Conservation (phyloP, 1,284 basidiomycete species). For the Ceratobasidium theobromae region DNA sequence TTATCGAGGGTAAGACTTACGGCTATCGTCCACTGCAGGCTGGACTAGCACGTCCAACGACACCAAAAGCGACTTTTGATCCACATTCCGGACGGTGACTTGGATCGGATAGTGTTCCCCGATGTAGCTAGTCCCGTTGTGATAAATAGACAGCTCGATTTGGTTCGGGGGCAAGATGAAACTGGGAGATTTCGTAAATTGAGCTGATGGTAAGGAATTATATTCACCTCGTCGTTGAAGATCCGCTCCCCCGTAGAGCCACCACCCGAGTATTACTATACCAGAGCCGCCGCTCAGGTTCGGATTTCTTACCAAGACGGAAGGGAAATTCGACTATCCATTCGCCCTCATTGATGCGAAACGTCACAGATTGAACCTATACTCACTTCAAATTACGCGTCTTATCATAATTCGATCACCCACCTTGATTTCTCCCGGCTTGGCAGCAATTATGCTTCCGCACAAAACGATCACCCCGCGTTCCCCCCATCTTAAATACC, state of each 20-base stretch:
- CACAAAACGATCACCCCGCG: slow-evolving; percentile 56
- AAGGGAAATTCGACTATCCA: slow-evolving; percentile 68
- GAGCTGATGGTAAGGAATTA: no score
- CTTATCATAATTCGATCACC: background rate
- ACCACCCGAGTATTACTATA: no score
- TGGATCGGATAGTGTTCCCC: slow-evolving; percentile 73
- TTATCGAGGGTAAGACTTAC: slow-evolving; percentile 47
- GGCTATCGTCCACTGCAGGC: slow-evolving; percentile 73
- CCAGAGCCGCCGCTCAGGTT: slow-evolving; percentile 43
- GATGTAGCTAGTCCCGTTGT: slow-evolving; percentile 68
- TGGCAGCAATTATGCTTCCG: slow-evolving; percentile 58
- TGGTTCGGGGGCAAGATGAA: slow-evolving; percentile 49
- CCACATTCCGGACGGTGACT: slow-evolving; percentile 66
- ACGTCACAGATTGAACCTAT: slow-evolving; percentile 43
- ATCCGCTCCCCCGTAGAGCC: no score
- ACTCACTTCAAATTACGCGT: no score
- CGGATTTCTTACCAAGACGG: slow-evolving; percentile 46
- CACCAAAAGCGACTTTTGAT: slow-evolving; percentile 66
- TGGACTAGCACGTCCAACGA: slow-evolving; percentile 73
- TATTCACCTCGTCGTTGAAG: no score
- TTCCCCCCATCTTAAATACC: slow-evolving; percentile 57
- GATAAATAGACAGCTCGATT: slow-evolving; percentile 56
- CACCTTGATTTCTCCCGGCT: no score
- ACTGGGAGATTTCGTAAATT: slow-evolving; percentile 53
- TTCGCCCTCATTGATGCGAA: slow-evolving; percentile 55